Evolutionary conservation across 495 filamentous ascomycete genomes (phyloP), one percentile per base, ranked within the genome.

Genomic region (Podospora tetraspora): DNA sequence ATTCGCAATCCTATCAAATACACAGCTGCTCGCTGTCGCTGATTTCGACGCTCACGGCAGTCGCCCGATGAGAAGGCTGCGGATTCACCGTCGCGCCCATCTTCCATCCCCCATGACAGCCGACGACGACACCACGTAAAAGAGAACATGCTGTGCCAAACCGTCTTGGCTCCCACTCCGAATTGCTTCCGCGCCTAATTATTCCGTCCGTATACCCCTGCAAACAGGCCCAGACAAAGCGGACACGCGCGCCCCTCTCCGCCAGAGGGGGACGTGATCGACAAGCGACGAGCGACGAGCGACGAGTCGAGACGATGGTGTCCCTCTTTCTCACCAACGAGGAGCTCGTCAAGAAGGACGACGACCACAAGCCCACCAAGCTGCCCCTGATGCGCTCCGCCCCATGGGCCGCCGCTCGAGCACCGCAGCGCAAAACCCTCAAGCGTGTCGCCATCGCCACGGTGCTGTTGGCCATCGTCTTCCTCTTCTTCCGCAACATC

Each of bases 331-430:
- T 78, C 68, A 79, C 76, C 72, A 75, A 82, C 58, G 81, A 81
- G 66, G 82, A 80, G 66, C 34, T 82, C 63, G 78, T 74, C 37
- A 84, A 83, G 76, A 84, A 84, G 71, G 78, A 84, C 70, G 82
- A 84, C 72, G 82, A 84, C 74, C 81, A 77, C 72, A 81, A 79
- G 64, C 72, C 75, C 37, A 68, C 77, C n/a, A 77, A 71, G 62
- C 29, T 30, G 0, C 62, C 69, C 2, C 61, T 63, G n/a, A 73
- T 69, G 3, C 76, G 70, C 19, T 4, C 67, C n/a, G 3, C 67
- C n/a, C 68, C 64, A 63, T 83, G 81, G 80, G 70, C 68, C 63
- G 69, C 75, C 43, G 68, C 79, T 23, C 56, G 63, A 24, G 62
- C 43, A 9, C 73, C 75, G 30, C 76, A 74, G 10, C 76, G 80